Conservation (phyloP, 352 stramenopile genomes). For the Phytopythium helicoides region DNA sequence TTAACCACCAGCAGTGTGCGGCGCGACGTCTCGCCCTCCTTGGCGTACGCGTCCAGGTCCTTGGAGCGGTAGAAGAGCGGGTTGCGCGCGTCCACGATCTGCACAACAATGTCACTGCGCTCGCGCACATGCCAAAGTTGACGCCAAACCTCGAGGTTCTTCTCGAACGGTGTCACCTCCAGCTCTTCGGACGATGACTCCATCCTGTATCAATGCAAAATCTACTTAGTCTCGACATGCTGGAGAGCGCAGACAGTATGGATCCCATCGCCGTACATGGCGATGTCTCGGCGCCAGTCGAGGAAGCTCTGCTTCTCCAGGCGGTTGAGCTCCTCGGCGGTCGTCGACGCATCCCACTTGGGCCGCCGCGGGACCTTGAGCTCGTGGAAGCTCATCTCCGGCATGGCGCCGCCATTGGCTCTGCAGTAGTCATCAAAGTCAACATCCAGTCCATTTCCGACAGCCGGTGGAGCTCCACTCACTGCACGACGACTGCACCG, state of each 20-base stretch:
- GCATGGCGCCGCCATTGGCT: conserved; percentile 46
- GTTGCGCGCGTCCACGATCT: conserved; percentile 99
- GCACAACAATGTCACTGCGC: conserved; percentile 96
- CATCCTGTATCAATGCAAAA: conserved; percentile 32
- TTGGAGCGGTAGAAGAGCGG: conserved; percentile 97
- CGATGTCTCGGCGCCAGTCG: conserved; percentile 96
- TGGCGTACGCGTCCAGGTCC: conserved; percentile 95
- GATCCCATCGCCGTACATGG: conserved; percentile 47
- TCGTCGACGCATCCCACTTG: conserved; percentile 94
- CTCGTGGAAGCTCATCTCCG: conserved; percentile 92
- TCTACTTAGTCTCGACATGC: conserved; percentile 9
- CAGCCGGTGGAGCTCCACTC: conserved; percentile 11
- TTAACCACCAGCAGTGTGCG: conserved; percentile 97
- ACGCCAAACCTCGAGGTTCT: conserved; percentile 99
- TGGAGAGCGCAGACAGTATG: conserved; percentile 1
- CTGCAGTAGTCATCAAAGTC: conserved; percentile 20
- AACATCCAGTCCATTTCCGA: background rate
- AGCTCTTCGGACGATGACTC: conserved; percentile 74
- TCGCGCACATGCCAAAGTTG: conserved; percentile 99
- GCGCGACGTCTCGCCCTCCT: conserved; percentile 89
- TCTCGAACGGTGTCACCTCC: conserved; percentile 99
- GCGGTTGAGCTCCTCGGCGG: conserved; percentile 93
- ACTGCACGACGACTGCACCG: conserved; percentile 65
- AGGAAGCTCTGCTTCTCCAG: conserved; percentile 98
- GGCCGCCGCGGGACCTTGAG: conserved; percentile 97